A percentile compares a stretch with the other conserved stretches of the same genome.
Conservation (phyloP, 2,329 filamentous ascomycete genomes). For the Magnaporthales sp. region DNA sequence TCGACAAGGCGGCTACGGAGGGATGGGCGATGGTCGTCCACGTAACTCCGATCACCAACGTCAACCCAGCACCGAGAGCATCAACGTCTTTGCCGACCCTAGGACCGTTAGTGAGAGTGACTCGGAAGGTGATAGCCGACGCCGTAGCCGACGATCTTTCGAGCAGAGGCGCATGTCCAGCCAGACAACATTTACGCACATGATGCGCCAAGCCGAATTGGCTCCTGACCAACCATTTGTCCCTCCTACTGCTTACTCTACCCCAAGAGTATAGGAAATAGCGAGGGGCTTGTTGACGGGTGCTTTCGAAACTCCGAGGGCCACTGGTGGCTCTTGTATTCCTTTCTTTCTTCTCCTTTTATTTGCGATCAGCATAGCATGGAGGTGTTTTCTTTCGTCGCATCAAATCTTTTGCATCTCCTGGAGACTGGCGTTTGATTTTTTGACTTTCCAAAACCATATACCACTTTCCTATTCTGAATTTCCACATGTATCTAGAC, state of each 20-base stretch:
- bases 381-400: not conserved
- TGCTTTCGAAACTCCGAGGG: not conserved
- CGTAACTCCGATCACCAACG: slow-evolving; percentile 21
- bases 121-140: not conserved
- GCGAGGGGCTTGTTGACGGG: not conserved
- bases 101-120: slow-evolving; percentile 23
- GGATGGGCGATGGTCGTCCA: slow-evolving; percentile 4
- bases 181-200: slow-evolving; percentile 38
- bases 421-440: not conserved
- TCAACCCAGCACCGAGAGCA: slow-evolving; percentile 39
- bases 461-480: not conserved
- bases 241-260: not conserved
- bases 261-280: not conserved
- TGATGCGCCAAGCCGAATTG: slow-evolving; percentile 40
- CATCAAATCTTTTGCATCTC: not conserved
- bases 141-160: slow-evolving; percentile 8
- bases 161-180: slow-evolving; percentile 25
- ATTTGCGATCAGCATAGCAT: not conserved
- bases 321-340: not conserved
- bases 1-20: not conserved
- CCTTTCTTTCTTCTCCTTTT: not conserved
- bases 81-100: slow-evolving; percentile 44
- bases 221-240: not conserved
- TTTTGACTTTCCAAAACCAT: not conserved
- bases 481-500: not conserved